These are phyloP conservation scores for Penicillium sp. DNA, from an alignment of 2,329 filamentous ascomycete species.

Conservation along the genomic window DNA sequence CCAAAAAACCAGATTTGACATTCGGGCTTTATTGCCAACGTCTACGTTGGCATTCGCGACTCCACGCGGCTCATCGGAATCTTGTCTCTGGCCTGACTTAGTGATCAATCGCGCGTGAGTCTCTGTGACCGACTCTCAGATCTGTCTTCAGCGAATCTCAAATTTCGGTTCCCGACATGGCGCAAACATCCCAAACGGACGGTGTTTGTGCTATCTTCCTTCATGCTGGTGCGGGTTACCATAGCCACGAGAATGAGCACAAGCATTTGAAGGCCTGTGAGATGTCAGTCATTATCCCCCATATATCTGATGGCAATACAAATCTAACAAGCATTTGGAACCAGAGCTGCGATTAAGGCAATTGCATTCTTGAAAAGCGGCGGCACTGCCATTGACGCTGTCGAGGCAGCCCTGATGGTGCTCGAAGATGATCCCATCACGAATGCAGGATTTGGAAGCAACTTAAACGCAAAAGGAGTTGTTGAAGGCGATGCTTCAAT, in stretches of 20 bases:
- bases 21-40: background rate
- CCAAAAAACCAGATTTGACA: background rate
- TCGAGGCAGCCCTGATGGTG: conserved; percentile 81
- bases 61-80: background rate
- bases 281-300: conserved; percentile 61
- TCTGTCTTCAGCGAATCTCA: background rate
- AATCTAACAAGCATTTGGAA: conserved; percentile 2
- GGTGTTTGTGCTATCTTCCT: conserved; percentile 80
- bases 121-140: background rate
- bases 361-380: conserved; percentile 80
- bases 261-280: conserved; percentile 83
- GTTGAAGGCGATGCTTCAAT: conserved; percentile 95
- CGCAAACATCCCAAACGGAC: conserved; percentile 37
- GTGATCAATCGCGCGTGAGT: background rate
- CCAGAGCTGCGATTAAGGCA: conserved; percentile 75
- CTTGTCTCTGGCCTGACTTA: background rate
- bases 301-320: background rate
- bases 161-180: conserved; percentile 27
- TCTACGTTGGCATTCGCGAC: background rate
- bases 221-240: conserved; percentile 92
- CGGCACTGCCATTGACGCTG: conserved; percentile 78
- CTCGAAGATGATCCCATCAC: conserved; percentile 95
- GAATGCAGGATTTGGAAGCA: conserved; percentile 94
- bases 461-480: conserved; percentile 81
- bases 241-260: conserved; percentile 81